Conservation (phyloP, 1,139 yeast genomes). For the Barnettozyma hawaiiensis region DNA sequence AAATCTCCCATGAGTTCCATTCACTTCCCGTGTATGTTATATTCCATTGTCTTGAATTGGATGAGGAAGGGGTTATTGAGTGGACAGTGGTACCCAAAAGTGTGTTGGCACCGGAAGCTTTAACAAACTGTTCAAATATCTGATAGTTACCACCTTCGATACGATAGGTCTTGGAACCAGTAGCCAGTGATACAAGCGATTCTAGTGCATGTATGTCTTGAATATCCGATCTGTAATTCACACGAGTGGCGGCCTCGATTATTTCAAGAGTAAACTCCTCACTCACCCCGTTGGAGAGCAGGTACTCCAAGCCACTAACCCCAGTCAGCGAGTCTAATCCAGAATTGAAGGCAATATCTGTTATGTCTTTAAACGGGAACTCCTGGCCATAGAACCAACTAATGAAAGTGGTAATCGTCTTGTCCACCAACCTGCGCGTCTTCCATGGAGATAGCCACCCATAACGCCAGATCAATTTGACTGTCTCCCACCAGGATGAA, state of each 20-base stretch:
- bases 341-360: slow-evolving; percentile 14
- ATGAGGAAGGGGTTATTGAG: slow-evolving; percentile 10
- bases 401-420: slow-evolving; percentile 13
- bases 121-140: slow-evolving; percentile 35
- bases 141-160: slow-evolving; percentile 39
- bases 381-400: slow-evolving; percentile 22
- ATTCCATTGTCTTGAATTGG: slow-evolving; percentile 8
- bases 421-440: slow-evolving; percentile 18
- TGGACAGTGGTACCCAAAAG: slow-evolving; percentile 27
- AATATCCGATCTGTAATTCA: slow-evolving; percentile 37
- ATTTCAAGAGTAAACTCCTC: slow-evolving; percentile 27
- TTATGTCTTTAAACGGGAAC: slow-evolving; percentile 21
- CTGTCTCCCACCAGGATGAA: slow-evolving; percentile 5
- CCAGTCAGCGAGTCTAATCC: slow-evolving; percentile 26
- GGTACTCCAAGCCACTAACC: slow-evolving; percentile 24
- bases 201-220: slow-evolving; percentile 36
- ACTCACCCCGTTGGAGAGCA: slow-evolving; percentile 25
- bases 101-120: slow-evolving; percentile 30
- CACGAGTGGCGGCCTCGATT: slow-evolving; percentile 36
- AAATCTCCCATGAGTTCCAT: slow-evolving; percentile 16
- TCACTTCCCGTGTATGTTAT: slow-evolving; percentile 1
- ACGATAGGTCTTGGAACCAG: slow-evolving; percentile 27
- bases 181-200: slow-evolving; percentile 34
- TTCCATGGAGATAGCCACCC: slow-evolving; percentile 27
- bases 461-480: slow-evolving; percentile 27